Evolutionary conservation across 805 yeast genomes (phyloP).

Genomic region (Starmerella sp.): DNA sequence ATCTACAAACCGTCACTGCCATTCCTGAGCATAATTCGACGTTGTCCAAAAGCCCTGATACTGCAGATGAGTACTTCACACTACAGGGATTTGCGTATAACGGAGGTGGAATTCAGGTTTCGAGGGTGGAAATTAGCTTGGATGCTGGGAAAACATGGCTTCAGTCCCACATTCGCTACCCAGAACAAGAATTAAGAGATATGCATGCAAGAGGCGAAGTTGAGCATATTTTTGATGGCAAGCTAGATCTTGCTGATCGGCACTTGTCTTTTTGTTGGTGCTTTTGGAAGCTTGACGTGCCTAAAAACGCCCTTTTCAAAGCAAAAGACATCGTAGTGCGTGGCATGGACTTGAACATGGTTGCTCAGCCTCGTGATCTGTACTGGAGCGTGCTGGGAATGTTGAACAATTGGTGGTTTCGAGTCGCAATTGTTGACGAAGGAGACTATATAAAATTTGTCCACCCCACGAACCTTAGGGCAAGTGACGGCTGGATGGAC

Average conservation of each 20-base stretch:
- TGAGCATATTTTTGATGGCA: conserved; percentile 28
- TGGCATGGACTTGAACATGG: conserved; percentile 32
- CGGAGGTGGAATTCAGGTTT: conserved; percentile 31
- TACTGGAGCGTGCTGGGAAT: conserved; percentile 33
- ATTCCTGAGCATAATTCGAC: conserved; percentile 28
- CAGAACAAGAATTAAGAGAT: conserved; percentile 29
- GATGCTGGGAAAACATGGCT: conserved; percentile 30
- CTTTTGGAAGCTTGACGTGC: conserved; percentile 28
- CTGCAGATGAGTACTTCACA: conserved; percentile 14
- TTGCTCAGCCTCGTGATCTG: conserved; percentile 31
- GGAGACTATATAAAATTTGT: conserved; percentile 22
- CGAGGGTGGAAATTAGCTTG: conserved; percentile 30
- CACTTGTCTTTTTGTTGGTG: conserved; percentile 31
- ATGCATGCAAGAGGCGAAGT: conserved; percentile 22
- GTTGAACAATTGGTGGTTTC: conserved; percentile 33
- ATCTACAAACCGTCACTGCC: conserved; percentile 30
- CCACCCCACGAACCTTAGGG: conserved; percentile 17
- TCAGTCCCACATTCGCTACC: conserved; percentile 28
- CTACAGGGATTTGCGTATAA: conserved; percentile 31
- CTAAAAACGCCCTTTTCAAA: conserved; percentile 17
- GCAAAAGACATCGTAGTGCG: conserved; percentile 30
- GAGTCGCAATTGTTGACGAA: conserved; percentile 25
- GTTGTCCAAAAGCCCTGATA: conserved; percentile 14
- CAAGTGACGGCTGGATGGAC: conserved; percentile 31
- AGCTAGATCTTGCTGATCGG: conserved; percentile 30